Percentiles rank a stretch among this genome's conserved stretches.
Evolutionary conservation across 345 rosid genomes (phyloP).

Genomic region (Eucalyptus polybractea): DNA sequence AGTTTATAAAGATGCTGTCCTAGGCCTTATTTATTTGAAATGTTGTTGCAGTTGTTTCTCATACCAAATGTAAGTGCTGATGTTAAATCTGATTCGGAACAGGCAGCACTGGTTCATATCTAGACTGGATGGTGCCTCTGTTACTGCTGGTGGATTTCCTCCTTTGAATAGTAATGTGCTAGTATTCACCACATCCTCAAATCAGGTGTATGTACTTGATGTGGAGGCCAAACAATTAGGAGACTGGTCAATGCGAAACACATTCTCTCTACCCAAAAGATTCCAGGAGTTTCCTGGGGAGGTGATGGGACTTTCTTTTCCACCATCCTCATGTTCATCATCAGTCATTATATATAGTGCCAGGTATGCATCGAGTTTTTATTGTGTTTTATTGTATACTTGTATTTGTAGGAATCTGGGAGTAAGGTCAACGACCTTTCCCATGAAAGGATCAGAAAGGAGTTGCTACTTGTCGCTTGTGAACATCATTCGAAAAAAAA

Average conservation of each 20-base stretch:
- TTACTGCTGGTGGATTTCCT: conserved; percentile 84
- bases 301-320: conserved; percentile 81
- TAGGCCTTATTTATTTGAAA: neutral
- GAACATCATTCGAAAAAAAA: neutral
- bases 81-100: conserved; percentile 1
- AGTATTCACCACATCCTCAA: conserved; percentile 65
- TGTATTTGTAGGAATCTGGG: neutral
- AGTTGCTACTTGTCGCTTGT: neutral
- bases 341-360: conserved; percentile 69
- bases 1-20: neutral
- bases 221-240: conserved; percentile 86
- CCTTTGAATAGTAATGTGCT: conserved; percentile 62
- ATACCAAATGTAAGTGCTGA: neutral
- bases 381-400: neutral
- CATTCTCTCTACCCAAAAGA: conserved; percentile 56
- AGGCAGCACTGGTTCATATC: conserved; percentile 98
- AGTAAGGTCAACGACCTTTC: neutral
- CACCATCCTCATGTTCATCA: conserved; percentile 41
- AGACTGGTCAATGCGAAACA: conserved; percentile 68
- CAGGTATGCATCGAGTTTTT: conserved; percentile 28
- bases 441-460: neutral
- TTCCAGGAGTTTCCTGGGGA: conserved; percentile 96
- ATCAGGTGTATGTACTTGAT: conserved; percentile 82
- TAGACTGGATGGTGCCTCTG: conserved; percentile 85
- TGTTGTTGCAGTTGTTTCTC: neutral